Evolutionary conservation across 228 moss, liverwort and hornwort genomes (phyloP), one percentile per base, ranked within the genome.

Genomic region (Sphagnum fallax): DNA sequence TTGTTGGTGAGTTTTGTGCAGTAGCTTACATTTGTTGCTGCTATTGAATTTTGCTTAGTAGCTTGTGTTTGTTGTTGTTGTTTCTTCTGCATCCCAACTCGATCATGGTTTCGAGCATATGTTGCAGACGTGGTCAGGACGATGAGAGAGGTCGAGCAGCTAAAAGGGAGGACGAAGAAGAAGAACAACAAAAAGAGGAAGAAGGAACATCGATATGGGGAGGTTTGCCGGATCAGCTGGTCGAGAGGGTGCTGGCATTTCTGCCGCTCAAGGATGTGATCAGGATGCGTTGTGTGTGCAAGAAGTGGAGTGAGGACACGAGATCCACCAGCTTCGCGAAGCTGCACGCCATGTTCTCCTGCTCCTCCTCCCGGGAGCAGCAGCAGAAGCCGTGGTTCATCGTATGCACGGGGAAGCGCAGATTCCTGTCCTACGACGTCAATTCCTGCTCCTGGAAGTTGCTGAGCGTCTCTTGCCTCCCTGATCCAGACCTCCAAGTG

Each of bases 401-500:
- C 4, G 71, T 77, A 15, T 74, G 76, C 32, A 74, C 81, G 32
- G 71, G 51, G 65, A 77, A 81, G 53, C 67, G 77, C 8, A 74
- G 65, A 11, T 81, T 81, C 52, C 69, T 61, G 61, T 76, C 81
- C 5, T 81, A 77, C 18, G 77, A 74, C 62, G n/a, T 71, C 51
- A 69, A 72, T 60, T 61, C 74, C 49, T 68, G 64, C 48, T 76
- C 71, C 52, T 77, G 81, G 81, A 74, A 77, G 53, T 14, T 52
- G 60, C 65, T 81, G 9, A 74, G 64, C 12, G 71, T 69, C 62
- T 64, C 81, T 13, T 48, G 65, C 51, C 61, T 81, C 48, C 81
- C 81, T 48, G 77, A 81, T 51, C 74, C 81, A 15, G 81, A 81
- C 72, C 74, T 81, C 50, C 53, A 67, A 72, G 81, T 77, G 32